Conservation (phyloP, 495 filamentous ascomycete genomes). For the Oidiodendron maius region DNA sequence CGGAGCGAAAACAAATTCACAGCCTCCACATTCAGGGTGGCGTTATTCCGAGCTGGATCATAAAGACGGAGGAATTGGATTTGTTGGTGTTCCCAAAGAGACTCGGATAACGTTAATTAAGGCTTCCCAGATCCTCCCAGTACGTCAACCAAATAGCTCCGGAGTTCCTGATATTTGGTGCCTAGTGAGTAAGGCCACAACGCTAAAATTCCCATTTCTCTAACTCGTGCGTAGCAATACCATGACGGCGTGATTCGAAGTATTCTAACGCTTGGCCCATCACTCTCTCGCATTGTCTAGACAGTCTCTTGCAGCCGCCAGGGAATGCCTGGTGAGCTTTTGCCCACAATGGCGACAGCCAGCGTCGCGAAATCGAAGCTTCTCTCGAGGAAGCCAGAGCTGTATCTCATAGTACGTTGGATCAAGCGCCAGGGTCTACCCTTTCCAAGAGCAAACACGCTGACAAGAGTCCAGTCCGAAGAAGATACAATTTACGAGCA, state of each 20-base stretch:
- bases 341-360: conserved; percentile 24
- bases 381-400: conserved; percentile 43
- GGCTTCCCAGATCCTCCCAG: conserved; percentile 5
- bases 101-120: background rate
- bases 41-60: background rate
- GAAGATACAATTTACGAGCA: conserved; percentile 95
- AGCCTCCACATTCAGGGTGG: background rate
- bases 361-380: conserved; percentile 21
- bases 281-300: conserved; percentile 10
- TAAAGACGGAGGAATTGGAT: background rate
- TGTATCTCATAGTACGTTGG: conserved; percentile 71
- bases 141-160: conserved; percentile 12
- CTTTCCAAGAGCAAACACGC: background rate
- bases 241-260: too few relatives aligned
- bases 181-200: conserved; percentile 6
- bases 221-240: too few relatives aligned
- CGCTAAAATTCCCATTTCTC: conserved; percentile 11
- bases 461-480: conserved; percentile 46
- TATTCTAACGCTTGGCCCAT: conserved; percentile 2
- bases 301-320: conserved; percentile 16
- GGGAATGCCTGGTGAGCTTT: conserved; percentile 25
- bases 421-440: conserved; percentile 1
- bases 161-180: background rate
- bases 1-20: background rate
- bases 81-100: background rate